phyloP scores from a whole-genome alignment of 164 flowering plant species.

The Saururus chinensis region DNA sequence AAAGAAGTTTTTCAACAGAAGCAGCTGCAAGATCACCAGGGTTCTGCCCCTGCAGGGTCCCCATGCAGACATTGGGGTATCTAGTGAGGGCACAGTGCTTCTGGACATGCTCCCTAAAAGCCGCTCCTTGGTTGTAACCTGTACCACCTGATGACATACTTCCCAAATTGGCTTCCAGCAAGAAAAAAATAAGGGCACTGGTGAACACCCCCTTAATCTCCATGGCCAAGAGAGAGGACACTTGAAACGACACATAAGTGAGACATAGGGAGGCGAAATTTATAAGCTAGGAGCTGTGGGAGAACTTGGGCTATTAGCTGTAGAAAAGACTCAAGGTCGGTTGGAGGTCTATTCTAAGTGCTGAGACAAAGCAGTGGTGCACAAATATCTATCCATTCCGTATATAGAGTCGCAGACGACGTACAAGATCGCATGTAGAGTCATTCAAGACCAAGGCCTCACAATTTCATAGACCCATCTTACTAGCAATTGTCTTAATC shows the following conservation, averaged over 20 bases:
- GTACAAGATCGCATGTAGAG: too few species aligned
- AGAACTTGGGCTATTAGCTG: too few species aligned
- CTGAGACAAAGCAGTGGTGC: too few species aligned
- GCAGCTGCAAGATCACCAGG: slow-evolving; percentile 15
- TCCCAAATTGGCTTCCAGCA: background rate
- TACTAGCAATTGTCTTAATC: too few species aligned
- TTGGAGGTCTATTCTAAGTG: too few species aligned
- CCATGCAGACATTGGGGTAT: slow-evolving; percentile 28
- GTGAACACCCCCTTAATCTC: background rate
- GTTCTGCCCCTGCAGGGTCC: slow-evolving; percentile 16
- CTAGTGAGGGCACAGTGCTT: slow-evolving; percentile 24
- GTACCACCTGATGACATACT: background rate
- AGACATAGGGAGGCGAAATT: background rate
- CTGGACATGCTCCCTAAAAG: background rate
- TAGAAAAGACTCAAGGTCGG: too few species aligned
- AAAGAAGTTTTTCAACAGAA: slow-evolving; percentile 24
- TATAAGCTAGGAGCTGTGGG: background rate
- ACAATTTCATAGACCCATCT: too few species aligned
- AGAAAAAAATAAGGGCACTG: background rate
- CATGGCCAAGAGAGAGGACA: background rate
- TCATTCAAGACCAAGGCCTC: too few species aligned
- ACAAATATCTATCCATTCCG: too few species aligned
- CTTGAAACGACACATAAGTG: background rate
- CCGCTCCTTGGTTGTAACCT: background rate
- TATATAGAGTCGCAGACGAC: too few species aligned